Base-by-base conservation (phyloP, 768 basidiomycete species). In the Termitomyces sp. region DNA sequence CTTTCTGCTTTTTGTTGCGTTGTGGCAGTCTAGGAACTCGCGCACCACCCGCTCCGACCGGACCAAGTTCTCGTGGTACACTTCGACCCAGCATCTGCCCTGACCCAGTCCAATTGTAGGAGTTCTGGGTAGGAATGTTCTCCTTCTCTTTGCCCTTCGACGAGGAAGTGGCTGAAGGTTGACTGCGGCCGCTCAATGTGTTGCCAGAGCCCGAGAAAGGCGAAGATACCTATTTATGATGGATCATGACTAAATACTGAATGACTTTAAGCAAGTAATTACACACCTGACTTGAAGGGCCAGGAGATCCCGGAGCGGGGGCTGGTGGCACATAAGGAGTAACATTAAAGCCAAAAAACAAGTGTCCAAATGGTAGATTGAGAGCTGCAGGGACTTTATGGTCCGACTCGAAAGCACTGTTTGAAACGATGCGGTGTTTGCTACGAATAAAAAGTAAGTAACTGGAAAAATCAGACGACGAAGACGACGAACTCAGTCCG, bases 311-410 rank as follows among this genome's bases (percentile, higher is more conserved):
- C 51, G 62, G 68, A 56, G 74, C 57, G 34, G 69, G 63, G 44
- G 74, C 68, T 5, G 86, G 81, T 7, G 85, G 84, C 3, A 73
- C 77, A 68, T 91, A 92, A 1, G 89, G 78, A 2, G 83, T 76
- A 56, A 91, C 82, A 59, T 91, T 89, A 76, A 89, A 99, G 10
- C 97, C 97, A 67, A 99, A 98, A 79, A 99, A 99, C 20, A 99
- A 79, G 63, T 97, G 89, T 13, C 97, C 97, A 62, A 90, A 88
- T 0, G 97, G 95, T 10, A 99, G 78, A 62, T 89, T 89, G 42
- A 99, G 78, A 8, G 94, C 88, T 0, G 93, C 95, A 4, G 97
- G 96, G 8, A 91, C 93, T 65, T 91, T 88, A 48, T 76, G 79
- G 20, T 88, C 87, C 18, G 83, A 77, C 57, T 91, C 90, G 14